Evolutionary conservation across 2,329 filamentous ascomycete species (phyloP), one percentile per base, ranked within the genome.

Genomic region (Xylariaceae sp.): DNA sequence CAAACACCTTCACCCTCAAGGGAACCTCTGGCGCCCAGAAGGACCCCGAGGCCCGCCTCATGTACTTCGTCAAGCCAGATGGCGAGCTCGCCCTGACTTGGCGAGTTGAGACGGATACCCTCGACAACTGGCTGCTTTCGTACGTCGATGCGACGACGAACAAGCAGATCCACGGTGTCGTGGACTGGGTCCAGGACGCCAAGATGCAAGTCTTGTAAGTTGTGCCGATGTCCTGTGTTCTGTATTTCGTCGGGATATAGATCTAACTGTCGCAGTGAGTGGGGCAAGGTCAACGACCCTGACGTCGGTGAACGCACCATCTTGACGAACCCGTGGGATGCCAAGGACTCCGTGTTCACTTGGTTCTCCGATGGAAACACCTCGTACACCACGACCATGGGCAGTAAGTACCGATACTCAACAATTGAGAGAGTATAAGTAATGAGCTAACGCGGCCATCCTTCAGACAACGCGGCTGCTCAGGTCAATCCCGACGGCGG

Each of bases 81-180:
- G 76, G 76, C 51, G 72, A 66, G 1, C 73, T 86, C 3, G 75
- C 74, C 5, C 73, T 85, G 17, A 74, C 80, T 0, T 86, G 82
- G 83, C 74, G 82, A 66, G 74, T 86, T 9, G 82, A 85, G 75
- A 85, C 82, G 2, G 81, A 85, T 58, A 70, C 83, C 47, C 60
- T 75, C 7, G 76, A 79, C 61, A 82, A 84, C 72, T 86, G 82
- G 82, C 76, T 85, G n/a, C 70, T 83, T 48, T 80, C 80, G 1
- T 86, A 85, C 65, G 77, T 85, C 37, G 79, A 85, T 55, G 80
- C 81, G 3, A 68, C 71, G 3, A 74, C 74, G 55, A 77, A 76
- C 37, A 73, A 76, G 17, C 70, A 79, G 51, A 66, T 86, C 7
- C 73, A 81, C 53, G 81, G 78, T 55, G 81, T 84, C 17, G 77